Evolutionary conservation across 495 filamentous ascomycete species (phyloP).

Genomic region (Clavariopsis aquatica): DNA sequence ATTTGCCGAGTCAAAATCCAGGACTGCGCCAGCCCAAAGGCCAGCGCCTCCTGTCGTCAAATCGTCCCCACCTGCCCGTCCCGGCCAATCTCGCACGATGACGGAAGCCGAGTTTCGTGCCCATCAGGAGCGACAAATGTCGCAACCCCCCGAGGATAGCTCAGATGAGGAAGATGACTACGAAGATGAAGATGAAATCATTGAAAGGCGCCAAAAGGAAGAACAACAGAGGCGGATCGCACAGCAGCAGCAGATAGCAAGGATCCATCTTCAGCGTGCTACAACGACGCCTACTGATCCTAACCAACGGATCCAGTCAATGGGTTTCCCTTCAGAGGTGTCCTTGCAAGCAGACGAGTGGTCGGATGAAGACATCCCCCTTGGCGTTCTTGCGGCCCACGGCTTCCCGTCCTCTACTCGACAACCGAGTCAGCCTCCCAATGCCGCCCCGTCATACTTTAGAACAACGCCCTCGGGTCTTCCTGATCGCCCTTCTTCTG

Average conservation of each 20-base stretch:
- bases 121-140: constrained; percentile 13
- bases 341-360: constrained; percentile 46
- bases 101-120: constrained; percentile 26
- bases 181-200: constrained; percentile 54
- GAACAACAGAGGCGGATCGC: constrained; percentile 68
- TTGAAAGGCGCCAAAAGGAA: constrained; percentile 65
- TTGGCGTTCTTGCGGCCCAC: constrained; percentile 87
- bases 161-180: constrained; percentile 46
- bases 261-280: constrained; percentile 80
- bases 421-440: constrained; percentile 70
- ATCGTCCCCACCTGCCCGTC: constrained; percentile 5
- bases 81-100: constrained; percentile 13
- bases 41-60: constrained; percentile 6
- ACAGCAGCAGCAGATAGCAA: constrained; percentile 77
- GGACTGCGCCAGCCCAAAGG: background rate
- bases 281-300: constrained; percentile 26
- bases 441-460: constrained; percentile 65
- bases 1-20: constrained; percentile 11
- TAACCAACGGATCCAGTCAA: constrained; percentile 13
- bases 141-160: constrained; percentile 17
- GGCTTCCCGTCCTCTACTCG: constrained; percentile 86
- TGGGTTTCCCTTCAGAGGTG: constrained; percentile 35
- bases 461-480: constrained; percentile 51
- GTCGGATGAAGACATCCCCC: constrained; percentile 57
- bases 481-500: constrained; percentile 49